These are phyloP conservation scores for Beta macrorhiza DNA, from an alignment of 179 eudicot genomes.

Conservation along the genomic window DNA sequence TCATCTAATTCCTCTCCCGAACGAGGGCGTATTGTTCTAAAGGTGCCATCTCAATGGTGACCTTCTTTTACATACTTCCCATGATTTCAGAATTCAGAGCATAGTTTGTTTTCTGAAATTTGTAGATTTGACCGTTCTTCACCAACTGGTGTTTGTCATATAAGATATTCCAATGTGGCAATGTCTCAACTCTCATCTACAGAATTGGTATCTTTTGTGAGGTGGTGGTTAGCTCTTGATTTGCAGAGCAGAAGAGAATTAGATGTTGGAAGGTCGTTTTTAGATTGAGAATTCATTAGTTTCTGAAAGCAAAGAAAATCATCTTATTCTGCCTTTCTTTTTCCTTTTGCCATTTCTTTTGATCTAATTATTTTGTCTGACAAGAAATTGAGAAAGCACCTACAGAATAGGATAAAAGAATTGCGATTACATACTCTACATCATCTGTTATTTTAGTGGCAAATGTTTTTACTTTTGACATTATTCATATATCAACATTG, in stretches of 20 bases:
- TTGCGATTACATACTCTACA: too few relatives aligned
- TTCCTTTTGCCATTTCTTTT: too few relatives aligned
- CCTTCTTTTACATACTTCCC: neutral
- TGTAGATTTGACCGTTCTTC: neutral
- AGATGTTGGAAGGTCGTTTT: neutral
- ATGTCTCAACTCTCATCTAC: too few relatives aligned
- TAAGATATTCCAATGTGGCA: neutral
- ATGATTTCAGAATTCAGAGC: neutral
- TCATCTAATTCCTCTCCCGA: neutral
- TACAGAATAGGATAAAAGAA: too few relatives aligned
- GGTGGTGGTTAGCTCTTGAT: neutral
- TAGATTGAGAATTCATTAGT: too few relatives aligned
- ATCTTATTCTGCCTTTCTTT: too few relatives aligned
- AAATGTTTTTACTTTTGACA: too few relatives aligned
- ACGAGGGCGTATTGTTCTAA: neutral
- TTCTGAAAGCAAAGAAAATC: too few relatives aligned
- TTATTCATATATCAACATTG: too few relatives aligned
- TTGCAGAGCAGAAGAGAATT: neutral
- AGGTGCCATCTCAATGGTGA: neutral
- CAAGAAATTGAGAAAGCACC: too few relatives aligned
- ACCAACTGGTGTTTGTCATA: neutral
- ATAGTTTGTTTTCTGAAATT: neutral
- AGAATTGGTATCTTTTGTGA: neutral
- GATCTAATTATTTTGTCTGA: too few relatives aligned
- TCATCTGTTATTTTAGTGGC: too few relatives aligned